Base-by-base conservation (phyloP, 2,329 filamentous ascomycete genomes). In the Diplocarpon rosae region DNA sequence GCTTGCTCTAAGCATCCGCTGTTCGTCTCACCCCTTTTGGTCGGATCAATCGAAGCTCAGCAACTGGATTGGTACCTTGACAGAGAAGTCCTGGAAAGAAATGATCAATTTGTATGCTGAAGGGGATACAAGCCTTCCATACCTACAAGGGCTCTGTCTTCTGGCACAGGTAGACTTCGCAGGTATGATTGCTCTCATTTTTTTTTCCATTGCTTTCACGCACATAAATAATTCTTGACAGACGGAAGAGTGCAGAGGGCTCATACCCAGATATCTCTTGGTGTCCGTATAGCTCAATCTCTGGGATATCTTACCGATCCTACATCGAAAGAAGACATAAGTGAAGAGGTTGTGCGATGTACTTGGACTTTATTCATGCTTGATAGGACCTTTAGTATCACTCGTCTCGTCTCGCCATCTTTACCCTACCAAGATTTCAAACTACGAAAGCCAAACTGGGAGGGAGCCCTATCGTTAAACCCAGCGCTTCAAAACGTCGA, bases 91-190 rank as follows among this genome's bases (percentile, higher is more conserved):
- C 11, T 52, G 50, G 50, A 28, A 40, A 13, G 38, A 48, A n/a
- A 40, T 50, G 11, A 14, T 50, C 8, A 28, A 45, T 16, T 35
- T 44, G 40, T 52, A 52, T 30, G 43, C 45, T 28, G 45, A 48
- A 16, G 50, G 47, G 1, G 40, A 48, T 39, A 50, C 47, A 15
- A 44, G 45, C 28, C 37, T 50, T 13, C 14, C 36, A 15, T 52
- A 52, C 30, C 29, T 52, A 6, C 50, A 52, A 32, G 50, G 47
- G 7, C 45, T 52, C 10, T 52, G 47, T 37, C 43, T 52, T 5
- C 24, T 52, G n/a, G 50, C 50, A 9, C 47, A 50, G 29, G 50
- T 52, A 20, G 50, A 52, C 28, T 52, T 52, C 37, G 47, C 50
- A 24, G 50, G 49, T 52, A 46, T 24, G 43, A 3, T 13, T 2